phyloP scores from a whole-genome alignment of 345 rosid genomes.

The Erodium maritimum region DNA sequence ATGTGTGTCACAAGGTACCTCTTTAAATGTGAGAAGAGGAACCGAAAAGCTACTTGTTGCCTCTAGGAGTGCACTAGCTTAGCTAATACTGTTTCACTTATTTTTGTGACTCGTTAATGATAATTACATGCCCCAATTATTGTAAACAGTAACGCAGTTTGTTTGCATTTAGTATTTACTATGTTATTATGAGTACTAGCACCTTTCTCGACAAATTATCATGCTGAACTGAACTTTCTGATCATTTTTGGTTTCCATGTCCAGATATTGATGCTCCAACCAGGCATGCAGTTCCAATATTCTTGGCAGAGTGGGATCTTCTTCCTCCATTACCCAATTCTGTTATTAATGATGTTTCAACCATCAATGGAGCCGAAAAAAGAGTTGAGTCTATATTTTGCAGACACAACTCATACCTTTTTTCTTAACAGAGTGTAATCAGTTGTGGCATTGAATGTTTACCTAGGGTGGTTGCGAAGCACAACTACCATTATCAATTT shows the following conservation, averaged over 20 bases:
- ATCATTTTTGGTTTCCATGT: no score
- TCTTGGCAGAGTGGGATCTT: background rate
- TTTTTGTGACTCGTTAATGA: background rate
- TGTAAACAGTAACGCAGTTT: no score
- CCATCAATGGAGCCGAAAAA: background rate
- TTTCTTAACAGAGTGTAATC: no score
- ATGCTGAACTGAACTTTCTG: no score
- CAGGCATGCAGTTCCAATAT: no score
- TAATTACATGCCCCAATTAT: background rate
- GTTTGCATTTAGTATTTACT: no score
- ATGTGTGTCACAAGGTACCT: background rate
- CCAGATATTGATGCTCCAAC: no score
- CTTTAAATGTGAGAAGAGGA: no score
- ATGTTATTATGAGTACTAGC: no score
- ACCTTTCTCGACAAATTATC: no score
- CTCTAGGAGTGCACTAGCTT: background rate
- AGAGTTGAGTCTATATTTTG: background rate
- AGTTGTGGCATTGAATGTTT: background rate
- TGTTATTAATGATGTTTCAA: background rate
- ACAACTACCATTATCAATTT: background rate
- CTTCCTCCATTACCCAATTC: background rate
- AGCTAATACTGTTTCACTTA: background rate
- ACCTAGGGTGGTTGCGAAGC: background rate
- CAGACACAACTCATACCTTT: background rate
- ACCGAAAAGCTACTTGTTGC: background rate